A percentile compares a stretch with the other conserved stretches of the same genome.
These are phyloP conservation scores for Oryza glumipatula DNA, from an alignment of 176 grass and related monocot species.

Conservation along the genomic window DNA sequence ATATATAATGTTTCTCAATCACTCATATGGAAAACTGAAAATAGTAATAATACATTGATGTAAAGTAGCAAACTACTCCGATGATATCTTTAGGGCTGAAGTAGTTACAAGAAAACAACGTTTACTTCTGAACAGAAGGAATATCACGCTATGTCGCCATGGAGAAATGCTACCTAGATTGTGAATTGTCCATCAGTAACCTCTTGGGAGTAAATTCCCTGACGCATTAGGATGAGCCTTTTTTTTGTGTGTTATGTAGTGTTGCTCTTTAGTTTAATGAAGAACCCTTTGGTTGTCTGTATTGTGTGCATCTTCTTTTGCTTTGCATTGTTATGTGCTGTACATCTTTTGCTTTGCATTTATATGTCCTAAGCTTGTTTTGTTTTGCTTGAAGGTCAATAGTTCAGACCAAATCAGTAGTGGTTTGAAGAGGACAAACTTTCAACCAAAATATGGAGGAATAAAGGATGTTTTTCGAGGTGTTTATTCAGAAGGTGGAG, in stretches of 20 bases:
- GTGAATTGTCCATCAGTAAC: neutral
- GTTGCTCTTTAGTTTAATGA: neutral
- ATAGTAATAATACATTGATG: neutral
- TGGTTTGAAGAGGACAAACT: constrained; percentile 55
- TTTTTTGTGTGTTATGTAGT: neutral
- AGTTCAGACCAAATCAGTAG: constrained; percentile 46
- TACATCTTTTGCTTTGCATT: no score
- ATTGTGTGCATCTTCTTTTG: neutral
- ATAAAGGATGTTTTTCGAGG: constrained; percentile 82
- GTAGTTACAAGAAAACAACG: neutral
- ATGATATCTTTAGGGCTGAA: neutral
- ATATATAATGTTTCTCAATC: neutral
- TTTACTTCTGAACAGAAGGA: neutral
- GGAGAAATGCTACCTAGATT: neutral
- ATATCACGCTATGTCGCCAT: neutral
- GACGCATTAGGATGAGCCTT: neutral
- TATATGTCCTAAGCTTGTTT: constrained; percentile 14
- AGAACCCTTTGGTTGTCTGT: constrained; percentile 14
- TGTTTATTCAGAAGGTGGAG: constrained; percentile 85
- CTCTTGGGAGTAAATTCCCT: neutral
- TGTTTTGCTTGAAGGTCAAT: constrained; percentile 54
- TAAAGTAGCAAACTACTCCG: neutral
- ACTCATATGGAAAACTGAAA: neutral
- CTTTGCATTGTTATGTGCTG: neutral
- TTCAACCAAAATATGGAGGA: constrained; percentile 69